Evolutionary conservation across 2,329 filamentous ascomycete genomes (phyloP).

Genomic region (Phialemoniopsis sp.): DNA sequence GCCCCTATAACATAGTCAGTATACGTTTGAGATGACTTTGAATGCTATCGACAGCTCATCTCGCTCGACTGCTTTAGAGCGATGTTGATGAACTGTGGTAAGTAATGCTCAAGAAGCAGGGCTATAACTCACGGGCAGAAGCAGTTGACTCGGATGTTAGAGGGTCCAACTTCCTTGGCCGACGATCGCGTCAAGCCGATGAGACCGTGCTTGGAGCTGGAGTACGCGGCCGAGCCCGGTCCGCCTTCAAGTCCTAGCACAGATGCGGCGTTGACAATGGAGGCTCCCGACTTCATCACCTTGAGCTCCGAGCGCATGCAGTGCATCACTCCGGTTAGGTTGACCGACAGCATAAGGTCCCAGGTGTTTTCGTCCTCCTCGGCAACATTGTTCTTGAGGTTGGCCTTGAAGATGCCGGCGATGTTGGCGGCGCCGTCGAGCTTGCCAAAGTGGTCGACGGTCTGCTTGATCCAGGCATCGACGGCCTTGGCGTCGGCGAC

Average conservation of each 20-base stretch:
- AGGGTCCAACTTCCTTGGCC: constrained; percentile 19
- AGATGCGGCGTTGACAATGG: constrained; percentile 37
- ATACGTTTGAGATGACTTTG: too few species aligned
- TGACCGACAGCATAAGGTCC: background rate
- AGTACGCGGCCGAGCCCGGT: constrained; percentile 21
- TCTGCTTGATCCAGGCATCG: background rate
- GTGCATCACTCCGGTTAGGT: constrained; percentile 2
- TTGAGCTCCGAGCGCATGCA: constrained; percentile 12
- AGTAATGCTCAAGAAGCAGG: too few species aligned
- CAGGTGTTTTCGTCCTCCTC: background rate
- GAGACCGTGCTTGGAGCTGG: constrained; percentile 22
- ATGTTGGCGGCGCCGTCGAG: constrained; percentile 2
- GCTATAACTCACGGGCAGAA: constrained; percentile 21
- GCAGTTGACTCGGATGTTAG: constrained; percentile 20
- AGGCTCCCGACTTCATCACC: constrained; percentile 30
- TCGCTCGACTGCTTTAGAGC: too few species aligned
- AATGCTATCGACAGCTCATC: too few species aligned
- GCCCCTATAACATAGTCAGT: background rate
- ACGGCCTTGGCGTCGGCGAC: background rate
- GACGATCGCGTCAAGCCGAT: constrained; percentile 19
- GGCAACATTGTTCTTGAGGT: constrained; percentile 1
- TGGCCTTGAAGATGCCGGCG: constrained; percentile 1
- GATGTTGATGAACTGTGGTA: too few species aligned
- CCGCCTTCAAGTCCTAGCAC: constrained; percentile 26
- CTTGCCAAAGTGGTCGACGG: background rate